Evolutionary conservation across 2,329 filamentous ascomycete species (phyloP).

Genomic region (Colletotrichum kahawae): DNA sequence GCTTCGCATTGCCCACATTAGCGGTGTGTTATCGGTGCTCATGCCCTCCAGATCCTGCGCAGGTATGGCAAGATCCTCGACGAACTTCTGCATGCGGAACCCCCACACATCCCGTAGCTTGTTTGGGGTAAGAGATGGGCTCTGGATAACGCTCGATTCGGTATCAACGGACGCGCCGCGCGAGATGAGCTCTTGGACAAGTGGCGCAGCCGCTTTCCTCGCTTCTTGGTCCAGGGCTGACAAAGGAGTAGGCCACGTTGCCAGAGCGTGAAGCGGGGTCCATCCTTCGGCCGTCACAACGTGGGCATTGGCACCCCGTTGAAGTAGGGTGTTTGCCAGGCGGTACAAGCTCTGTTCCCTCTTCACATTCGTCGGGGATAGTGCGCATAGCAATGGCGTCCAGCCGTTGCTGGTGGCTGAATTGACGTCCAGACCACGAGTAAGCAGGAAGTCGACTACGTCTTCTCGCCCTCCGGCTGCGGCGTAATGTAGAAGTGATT

Average conservation of each 20-base stretch:
- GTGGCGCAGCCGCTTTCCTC: neutral
- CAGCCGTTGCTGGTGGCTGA: neutral
- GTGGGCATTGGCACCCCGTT: neutral
- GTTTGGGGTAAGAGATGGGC: neutral
- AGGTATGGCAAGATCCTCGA: neutral
- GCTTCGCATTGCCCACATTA: slow-evolving; percentile 2
- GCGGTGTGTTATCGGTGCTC: neutral
- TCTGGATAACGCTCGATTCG: neutral
- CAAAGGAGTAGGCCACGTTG: slow-evolving; percentile 1
- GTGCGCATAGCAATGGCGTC: slow-evolving; percentile 17
- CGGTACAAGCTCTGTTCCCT: neutral
- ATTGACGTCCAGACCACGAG: slow-evolving; percentile 1
- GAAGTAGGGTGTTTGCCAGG: neutral
- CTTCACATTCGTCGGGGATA: slow-evolving; percentile 8
- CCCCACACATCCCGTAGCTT: slow-evolving; percentile 4
- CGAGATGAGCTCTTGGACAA: slow-evolving; percentile 9
- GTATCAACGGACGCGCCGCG: slow-evolving; percentile 9
- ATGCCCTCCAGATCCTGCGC: neutral
- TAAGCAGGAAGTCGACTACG: neutral
- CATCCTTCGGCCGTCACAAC: slow-evolving; percentile 20
- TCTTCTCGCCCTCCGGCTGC: slow-evolving; percentile 8
- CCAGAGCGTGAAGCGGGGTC: slow-evolving; percentile 14
- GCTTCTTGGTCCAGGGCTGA: neutral
- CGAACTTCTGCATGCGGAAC: slow-evolving; percentile 3
- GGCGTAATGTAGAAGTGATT: slow-evolving; percentile 14